phyloP scores from a whole-genome alignment of 2,329 filamentous ascomycete genomes.

The Pestalotiopsis sp. region DNA sequence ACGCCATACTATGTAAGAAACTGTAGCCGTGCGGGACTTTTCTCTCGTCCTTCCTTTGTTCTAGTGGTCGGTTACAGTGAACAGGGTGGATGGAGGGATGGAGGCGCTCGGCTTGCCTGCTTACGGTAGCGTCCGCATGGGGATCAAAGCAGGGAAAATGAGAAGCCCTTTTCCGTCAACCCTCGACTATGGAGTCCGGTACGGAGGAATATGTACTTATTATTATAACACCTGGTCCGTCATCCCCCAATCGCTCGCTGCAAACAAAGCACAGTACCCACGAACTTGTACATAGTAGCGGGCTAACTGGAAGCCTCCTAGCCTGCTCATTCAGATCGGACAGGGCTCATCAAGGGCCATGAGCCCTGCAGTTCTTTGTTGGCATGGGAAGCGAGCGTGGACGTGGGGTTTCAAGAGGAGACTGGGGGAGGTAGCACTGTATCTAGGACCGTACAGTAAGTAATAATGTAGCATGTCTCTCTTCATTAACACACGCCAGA shows the following conservation, averaged over 20 bases:
- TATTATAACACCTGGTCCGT: not conserved
- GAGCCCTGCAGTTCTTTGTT: not conserved
- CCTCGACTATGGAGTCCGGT: not conserved
- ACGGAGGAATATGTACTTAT: not conserved
- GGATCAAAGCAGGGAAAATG: not conserved
- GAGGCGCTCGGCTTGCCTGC: not conserved
- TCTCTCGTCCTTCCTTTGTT: not conserved
- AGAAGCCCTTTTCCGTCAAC: not conserved
- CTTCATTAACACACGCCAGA: not conserved
- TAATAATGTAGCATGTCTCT: not conserved
- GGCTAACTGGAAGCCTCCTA: not conserved
- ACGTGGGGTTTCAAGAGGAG: not conserved
- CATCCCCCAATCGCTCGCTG: not conserved
- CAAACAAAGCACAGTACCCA: not conserved
- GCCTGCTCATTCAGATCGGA: not conserved
- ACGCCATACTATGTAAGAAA: not conserved
- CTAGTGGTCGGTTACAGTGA: not conserved
- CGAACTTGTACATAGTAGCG: not conserved
- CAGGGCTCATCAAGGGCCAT: not conserved
- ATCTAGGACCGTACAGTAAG: not conserved
- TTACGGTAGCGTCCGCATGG: not conserved
- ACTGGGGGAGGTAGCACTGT: not conserved
- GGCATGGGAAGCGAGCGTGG: not conserved
- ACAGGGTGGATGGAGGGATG: not conserved
- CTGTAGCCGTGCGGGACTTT: not conserved